Evolutionary conservation across 192 early-diverging fungal genomes (phyloP), one percentile per base, ranked within the genome.

Genomic region (Backusella circina): DNA sequence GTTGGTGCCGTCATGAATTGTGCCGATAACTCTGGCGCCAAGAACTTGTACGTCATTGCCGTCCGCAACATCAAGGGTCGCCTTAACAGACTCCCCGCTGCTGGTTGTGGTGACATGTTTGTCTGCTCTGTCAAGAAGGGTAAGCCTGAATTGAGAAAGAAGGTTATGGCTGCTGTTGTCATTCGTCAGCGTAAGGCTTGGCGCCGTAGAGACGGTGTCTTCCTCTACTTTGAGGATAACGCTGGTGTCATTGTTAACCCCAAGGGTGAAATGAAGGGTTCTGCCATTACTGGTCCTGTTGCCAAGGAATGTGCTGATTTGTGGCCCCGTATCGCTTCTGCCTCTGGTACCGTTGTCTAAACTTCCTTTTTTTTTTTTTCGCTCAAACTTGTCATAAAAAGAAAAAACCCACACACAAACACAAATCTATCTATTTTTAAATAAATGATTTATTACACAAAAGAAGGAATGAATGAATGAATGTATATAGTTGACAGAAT

Each of bases 21-120:
- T 84, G 98, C 98, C 78, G 98, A 99, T 86, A 99, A 99, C 96
- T 98, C 97, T 86, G 98, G 98, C 70, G 98, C 98, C 85, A 99
- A 99, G 94, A 99, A 99, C 94, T 90, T 99, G 79, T 98, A 99
- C 93, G 91, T 99, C 80, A 98, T 99, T 81, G 92, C 97, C 79
- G 98, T 99, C 83, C 90, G 90, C 81, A 95, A 96, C 74, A 95
- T 99, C 82, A 92, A 95, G 87, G 95, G 93, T 77, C 93, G 96
- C 83, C 88, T 99, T 41, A 98, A 96, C 92, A 91, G 96, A 86
- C 91, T 99, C 74, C 98, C 98, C 54, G 94, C 97, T 77, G 97
- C 94, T 85, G 95, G 95, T 89, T 93, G 93, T 77, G 98, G 98
- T 86, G 98, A 99, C 90, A 98, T 99, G 95, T 91, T 99, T 71